Percentiles rank a stretch among this genome's conserved stretches.
Evolutionary conservation across 768 basidiomycete genomes (phyloP).

Genomic region (Tephrocybe sp.): DNA sequence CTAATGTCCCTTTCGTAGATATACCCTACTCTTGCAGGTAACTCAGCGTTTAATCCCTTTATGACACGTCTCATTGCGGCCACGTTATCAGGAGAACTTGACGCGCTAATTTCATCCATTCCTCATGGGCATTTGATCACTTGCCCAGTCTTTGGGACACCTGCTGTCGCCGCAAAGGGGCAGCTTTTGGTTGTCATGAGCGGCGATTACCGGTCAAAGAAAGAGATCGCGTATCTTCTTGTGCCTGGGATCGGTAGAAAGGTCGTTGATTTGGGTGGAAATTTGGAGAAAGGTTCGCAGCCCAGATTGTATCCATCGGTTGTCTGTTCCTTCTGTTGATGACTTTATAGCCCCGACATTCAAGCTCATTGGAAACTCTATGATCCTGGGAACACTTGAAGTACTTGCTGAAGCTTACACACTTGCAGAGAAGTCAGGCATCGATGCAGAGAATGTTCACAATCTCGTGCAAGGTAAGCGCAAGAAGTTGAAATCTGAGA

Average conservation of each 20-base stretch:
- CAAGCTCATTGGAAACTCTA: constrained; percentile 80
- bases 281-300: constrained; percentile 72
- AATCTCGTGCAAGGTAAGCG: constrained; percentile 55
- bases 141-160: constrained; percentile 78
- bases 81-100: constrained; percentile 57
- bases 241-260: constrained; percentile 80
- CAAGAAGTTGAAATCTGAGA: too few relatives aligned
- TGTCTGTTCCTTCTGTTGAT: neutral
- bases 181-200: constrained; percentile 75
- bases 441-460: constrained; percentile 60
- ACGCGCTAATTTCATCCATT: constrained; percentile 58
- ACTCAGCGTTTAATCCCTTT: constrained; percentile 2
- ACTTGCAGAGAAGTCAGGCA: constrained; percentile 81
- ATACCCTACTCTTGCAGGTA: constrained; percentile 54
- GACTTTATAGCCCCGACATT: constrained; percentile 55
- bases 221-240: constrained; percentile 73
- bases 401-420: constrained; percentile 83
- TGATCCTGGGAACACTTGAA: constrained; percentile 78
- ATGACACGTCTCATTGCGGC: constrained; percentile 3
- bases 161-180: constrained; percentile 61
- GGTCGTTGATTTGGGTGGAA: constrained; percentile 78
- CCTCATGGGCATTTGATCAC: constrained; percentile 66
- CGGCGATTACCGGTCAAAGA: constrained; percentile 81
- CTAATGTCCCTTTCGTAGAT: constrained; percentile 35
- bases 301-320: neutral